A percentile compares a stretch with the other conserved stretches of the same genome.
Conservation (phyloP, 1,284 basidiomycete species). For the Grifola frondosa region DNA sequence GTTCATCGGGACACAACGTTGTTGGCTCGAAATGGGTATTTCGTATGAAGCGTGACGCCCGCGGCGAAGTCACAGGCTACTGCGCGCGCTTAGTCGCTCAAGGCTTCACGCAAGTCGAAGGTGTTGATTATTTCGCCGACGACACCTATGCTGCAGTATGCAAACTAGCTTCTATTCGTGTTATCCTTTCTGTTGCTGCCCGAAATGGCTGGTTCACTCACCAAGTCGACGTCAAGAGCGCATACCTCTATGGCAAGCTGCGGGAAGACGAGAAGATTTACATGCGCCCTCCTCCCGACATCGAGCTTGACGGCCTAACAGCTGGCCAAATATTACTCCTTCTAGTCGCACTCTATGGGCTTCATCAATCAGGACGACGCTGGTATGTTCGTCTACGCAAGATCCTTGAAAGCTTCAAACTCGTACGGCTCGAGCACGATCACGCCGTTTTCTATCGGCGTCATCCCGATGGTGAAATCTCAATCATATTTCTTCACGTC, state of each 20-base stretch:
- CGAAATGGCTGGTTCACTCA: constrained; percentile 28
- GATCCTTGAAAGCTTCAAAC: constrained; percentile 4
- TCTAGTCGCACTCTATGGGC: constrained; percentile 18
- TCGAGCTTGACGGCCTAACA: constrained; percentile 4
- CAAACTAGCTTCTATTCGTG: constrained; percentile 24
- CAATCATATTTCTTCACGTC: constrained; percentile 5
- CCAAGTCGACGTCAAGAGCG: too few relatives aligned
- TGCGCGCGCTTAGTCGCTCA: constrained; percentile 37
- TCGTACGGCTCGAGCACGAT: constrained; percentile 10
- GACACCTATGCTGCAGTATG: constrained; percentile 35
- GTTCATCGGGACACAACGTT: constrained; percentile 16
- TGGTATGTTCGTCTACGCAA: constrained; percentile 18
- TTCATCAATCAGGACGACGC: constrained; percentile 21
- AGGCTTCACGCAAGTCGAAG: constrained; percentile 35
- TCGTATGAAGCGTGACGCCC: constrained; percentile 28
- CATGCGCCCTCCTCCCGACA: constrained; percentile 33
- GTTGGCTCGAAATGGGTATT: constrained; percentile 33
- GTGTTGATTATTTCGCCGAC: constrained; percentile 38
- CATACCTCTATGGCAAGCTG: background rate
- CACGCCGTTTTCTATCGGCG: constrained; percentile 19
- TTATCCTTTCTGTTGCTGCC: constrained; percentile 28
- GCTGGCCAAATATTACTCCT: constrained; percentile 7
- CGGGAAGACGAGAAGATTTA: constrained; percentile 22
- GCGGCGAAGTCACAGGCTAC: constrained; percentile 24
- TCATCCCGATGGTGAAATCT: background rate